Base-by-base conservation (phyloP, 371 early-diverging fungal species). In the Actinomortierella wolfii region DNA sequence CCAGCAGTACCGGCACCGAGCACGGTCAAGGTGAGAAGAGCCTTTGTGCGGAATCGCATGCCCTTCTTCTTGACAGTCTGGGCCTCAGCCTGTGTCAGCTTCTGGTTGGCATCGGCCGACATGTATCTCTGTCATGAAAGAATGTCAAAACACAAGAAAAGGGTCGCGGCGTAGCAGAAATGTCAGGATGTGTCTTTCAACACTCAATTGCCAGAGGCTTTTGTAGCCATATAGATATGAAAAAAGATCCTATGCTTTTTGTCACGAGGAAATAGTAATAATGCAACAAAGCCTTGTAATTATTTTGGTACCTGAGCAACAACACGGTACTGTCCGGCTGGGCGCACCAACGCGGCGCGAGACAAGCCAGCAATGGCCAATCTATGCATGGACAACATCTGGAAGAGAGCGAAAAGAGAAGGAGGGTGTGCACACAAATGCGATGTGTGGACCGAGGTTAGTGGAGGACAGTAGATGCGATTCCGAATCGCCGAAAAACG, bases 31-130 rank as follows among this genome's bases (percentile, higher is more conserved):
- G 73, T 73, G 57, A 73, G 48, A 46, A 73, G 45, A 42, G 59
- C 58, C 63, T 73, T 73, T 44, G 73, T 73, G 56, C 73, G 66
- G 63, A 73, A 56, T n/a, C 73, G 73, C 54, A 73, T 66, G 34
- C 73, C 73, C 8, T 54, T 47, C 54, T 54, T 54, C 50, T 69
- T 69, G 57, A 34, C 54, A 5, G 48, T 56, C 11, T 65, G 51
- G n/a, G 54, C 52, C 41, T 58, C 61, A 20, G 71, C 62, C 61
- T 64, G 65, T 20, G 57, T 34, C 28, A 61, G 48, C n/a, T 61
- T 61, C 51, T 54, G 40, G 51, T 59, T 61, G 14, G 71, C 54
- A 23, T 65, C 59, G 26, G 73, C 66, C 21, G 73, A 61, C 50
- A 59, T 66, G 67, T 66, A 73, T 51, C 73, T 60, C 73, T 73